phyloP scores from a whole-genome alignment of 2,329 filamentous ascomycete genomes.

The Fusarium chlamydosporum region DNA sequence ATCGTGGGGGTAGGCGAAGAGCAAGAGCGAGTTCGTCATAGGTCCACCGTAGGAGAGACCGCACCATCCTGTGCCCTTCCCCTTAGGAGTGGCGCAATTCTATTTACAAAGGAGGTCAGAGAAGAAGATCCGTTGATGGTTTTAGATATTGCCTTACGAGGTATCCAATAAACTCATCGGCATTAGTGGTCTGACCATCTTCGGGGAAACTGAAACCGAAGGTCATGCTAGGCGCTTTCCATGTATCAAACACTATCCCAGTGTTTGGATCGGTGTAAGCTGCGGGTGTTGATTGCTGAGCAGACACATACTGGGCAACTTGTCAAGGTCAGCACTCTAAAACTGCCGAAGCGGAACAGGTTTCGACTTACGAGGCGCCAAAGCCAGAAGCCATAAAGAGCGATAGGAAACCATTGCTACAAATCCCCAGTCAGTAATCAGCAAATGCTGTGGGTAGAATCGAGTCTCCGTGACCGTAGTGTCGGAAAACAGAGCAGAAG shows the following conservation, averaged over 20 bases:
- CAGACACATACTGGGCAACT: slow-evolving; percentile 19
- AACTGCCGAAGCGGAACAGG: background rate
- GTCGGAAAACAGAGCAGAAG: background rate
- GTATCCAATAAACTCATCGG: slow-evolving; percentile 25
- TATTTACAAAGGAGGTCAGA: background rate
- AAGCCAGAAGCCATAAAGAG: slow-evolving; percentile 11
- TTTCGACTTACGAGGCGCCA: slow-evolving; percentile 3
- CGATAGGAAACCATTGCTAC: slow-evolving; percentile 10
- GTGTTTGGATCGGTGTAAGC: slow-evolving; percentile 5
- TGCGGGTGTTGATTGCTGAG: slow-evolving; percentile 11
- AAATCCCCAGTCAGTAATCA: slow-evolving; percentile 9
- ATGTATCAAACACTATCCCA: slow-evolving; percentile 22
- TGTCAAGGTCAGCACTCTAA: background rate
- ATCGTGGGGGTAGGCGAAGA: slow-evolving; percentile 23
- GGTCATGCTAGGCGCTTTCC: slow-evolving; percentile 9
- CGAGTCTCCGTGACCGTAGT: background rate
- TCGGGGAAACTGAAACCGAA: slow-evolving; percentile 16
- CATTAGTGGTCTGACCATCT: slow-evolving; percentile 14
- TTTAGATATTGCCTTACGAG: background rate
- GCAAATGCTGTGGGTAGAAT: background rate
- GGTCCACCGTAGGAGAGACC: slow-evolving; percentile 24
- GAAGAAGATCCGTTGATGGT: background rate
- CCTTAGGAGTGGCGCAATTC: slow-evolving; percentile 18
- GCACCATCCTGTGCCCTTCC: slow-evolving; percentile 16
- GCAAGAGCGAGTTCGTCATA: slow-evolving; percentile 20